Conservation (phyloP, 2,329 filamentous ascomycete genomes). For the Fusarium nygamai region DNA sequence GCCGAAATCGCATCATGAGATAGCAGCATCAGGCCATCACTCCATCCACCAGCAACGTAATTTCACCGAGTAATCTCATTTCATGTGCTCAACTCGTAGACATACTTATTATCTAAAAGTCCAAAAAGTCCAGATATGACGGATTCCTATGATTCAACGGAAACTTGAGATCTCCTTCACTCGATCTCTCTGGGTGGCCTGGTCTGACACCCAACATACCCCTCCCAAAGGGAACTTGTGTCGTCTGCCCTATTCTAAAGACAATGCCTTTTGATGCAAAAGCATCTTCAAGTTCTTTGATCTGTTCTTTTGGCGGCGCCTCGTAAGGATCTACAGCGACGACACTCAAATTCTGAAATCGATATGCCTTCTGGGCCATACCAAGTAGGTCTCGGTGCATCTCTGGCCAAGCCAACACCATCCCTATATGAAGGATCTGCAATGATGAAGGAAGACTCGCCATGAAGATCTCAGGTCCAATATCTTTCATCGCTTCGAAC, state of each 20-base stretch:
- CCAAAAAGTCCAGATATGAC: slow-evolving; percentile 24
- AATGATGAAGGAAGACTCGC: slow-evolving; percentile 38
- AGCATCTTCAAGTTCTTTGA: slow-evolving; percentile 29
- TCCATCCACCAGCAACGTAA: background rate
- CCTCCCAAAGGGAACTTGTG: slow-evolving; percentile 40
- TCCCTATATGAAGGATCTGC: slow-evolving; percentile 39
- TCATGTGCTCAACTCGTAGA: background rate
- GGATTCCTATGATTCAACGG: slow-evolving; percentile 26
- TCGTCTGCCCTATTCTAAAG: slow-evolving; percentile 38
- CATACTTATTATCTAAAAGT: slow-evolving; percentile 1
- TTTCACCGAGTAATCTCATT: background rate
- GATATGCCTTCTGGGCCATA: slow-evolving; percentile 31
- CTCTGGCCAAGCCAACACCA: slow-evolving; percentile 43
- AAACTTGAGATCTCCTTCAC: slow-evolving; percentile 33
- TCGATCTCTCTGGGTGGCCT: slow-evolving; percentile 30
- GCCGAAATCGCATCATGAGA: background rate
- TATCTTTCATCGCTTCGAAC: slow-evolving; percentile 32
- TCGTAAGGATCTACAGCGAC: slow-evolving; percentile 43
- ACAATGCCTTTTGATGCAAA: slow-evolving; percentile 32
- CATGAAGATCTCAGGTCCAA: slow-evolving; percentile 40
- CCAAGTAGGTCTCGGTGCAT: slow-evolving; percentile 41
- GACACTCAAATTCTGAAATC: slow-evolving; percentile 35
- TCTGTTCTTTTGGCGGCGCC: slow-evolving; percentile 23
- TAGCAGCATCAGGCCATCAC: background rate
- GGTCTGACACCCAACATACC: slow-evolving; percentile 42